Evolutionary conservation across 2,329 filamentous ascomycete genomes (phyloP), one percentile per base, ranked within the genome.

Genomic region (Helicocarpus griseus): DNA sequence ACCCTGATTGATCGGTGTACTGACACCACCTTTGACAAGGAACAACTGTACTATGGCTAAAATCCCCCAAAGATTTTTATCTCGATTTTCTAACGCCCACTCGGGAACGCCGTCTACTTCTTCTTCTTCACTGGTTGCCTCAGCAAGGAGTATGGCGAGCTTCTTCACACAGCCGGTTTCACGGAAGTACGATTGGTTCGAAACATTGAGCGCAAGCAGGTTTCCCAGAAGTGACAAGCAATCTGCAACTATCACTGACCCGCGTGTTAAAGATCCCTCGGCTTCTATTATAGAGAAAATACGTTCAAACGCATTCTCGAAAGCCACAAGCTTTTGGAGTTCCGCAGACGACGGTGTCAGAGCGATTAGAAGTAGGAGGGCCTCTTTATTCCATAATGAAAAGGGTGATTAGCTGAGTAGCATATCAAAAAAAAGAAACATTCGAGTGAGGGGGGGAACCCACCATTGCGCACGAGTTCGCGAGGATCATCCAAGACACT

Each of bases 321-420:
- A 97, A 0, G 89, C 93, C 22, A 97, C 90, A 1, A 97, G 78
- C 67, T 97, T 97, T 65, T 97, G 90, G 49, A 98, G 80, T 61
- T 97, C 90, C 39, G 84, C 73, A 7, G 91, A 95, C 0, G 83
- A 84, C 28, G 89, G 87, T 0, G 93, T 96, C 28, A 98, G 77
- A 52, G 89, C 87, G 29, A 87, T 95, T 46, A 98, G 79, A 13
- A 98, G 77, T n/a, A 85, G 77, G 26, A 98, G 78, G 4, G 83
- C 89, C 70, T 94, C 88, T 78, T 54, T 46, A 21, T 13, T 35
- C 22, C 38, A 24, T 5, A 40, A 14, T 19, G n/a, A 9, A 33
- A 22, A 31, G 11, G 11, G 8, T 24, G 9, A 35, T 47, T 19
- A 47, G 29, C 21, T 17, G 17, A 6, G 13, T 24, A n/a, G 13